These are phyloP conservation scores for Kazachstania martiniae DNA, from an alignment of 805 yeast species.

Conservation along the genomic window DNA sequence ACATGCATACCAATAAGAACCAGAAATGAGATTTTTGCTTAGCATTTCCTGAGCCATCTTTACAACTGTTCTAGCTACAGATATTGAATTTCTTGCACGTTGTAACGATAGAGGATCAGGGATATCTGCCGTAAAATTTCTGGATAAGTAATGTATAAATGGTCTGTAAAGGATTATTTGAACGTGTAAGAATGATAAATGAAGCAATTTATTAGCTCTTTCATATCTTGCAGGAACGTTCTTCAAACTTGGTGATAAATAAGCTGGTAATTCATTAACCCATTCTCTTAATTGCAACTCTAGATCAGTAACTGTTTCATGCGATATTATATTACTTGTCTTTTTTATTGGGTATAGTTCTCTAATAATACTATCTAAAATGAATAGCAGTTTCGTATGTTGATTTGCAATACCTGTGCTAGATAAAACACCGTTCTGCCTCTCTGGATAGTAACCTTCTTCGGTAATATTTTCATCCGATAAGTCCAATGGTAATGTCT, in stretches of 20 bases:
- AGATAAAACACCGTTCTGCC: slow-evolving; percentile 21
- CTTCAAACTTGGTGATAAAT: slow-evolving; percentile 47
- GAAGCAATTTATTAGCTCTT: slow-evolving; percentile 67
- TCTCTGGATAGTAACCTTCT: slow-evolving; percentile 29
- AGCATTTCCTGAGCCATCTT: slow-evolving; percentile 73
- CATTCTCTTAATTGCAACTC: slow-evolving; percentile 67
- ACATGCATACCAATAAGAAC: slow-evolving; percentile 90
- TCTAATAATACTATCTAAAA: slow-evolving; percentile 60
- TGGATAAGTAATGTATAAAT: slow-evolving; percentile 58
- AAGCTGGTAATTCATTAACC: slow-evolving; percentile 60
- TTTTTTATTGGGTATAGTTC: slow-evolving; percentile 52
- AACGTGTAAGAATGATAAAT: slow-evolving; percentile 66
- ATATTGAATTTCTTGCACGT: slow-evolving; percentile 75
- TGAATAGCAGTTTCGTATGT: slow-evolving; percentile 64
- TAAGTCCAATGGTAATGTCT: slow-evolving; percentile 70
- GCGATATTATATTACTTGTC: slow-evolving; percentile 25
- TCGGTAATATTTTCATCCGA: slow-evolving; percentile 80
- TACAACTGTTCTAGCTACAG: slow-evolving; percentile 72
- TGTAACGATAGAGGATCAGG: slow-evolving; percentile 39
- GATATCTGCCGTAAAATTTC: slow-evolving; percentile 34
- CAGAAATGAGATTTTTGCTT: slow-evolving; percentile 57
- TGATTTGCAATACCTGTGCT: slow-evolving; percentile 59
- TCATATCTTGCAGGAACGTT: slow-evolving; percentile 35
- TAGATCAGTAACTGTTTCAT: slow-evolving; percentile 47
- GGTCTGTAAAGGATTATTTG: slow-evolving; percentile 83